Evolutionary conservation across 768 basidiomycete species (phyloP).

Genomic region (Tricholoma hemisulphureum): DNA sequence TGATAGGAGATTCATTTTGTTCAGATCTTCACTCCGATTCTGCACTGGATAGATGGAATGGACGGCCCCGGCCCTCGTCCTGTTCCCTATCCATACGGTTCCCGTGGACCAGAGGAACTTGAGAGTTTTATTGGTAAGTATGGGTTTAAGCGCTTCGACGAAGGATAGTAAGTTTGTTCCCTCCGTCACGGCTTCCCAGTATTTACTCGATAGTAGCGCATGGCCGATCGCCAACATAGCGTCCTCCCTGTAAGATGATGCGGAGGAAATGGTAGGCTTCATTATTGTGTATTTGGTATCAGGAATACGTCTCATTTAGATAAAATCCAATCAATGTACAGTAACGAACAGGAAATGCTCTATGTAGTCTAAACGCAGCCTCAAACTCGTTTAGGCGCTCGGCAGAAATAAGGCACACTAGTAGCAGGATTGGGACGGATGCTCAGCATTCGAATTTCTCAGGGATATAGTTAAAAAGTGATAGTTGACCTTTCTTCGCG

Average conservation of each 20-base stretch:
- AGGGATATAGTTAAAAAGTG: no score
- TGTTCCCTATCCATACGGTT: conserved; percentile 84
- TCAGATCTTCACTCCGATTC: conserved; percentile 89
- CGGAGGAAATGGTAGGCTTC: not conserved
- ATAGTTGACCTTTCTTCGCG: no score
- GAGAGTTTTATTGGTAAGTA: conserved; percentile 72
- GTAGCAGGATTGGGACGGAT: no score
- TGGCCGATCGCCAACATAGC: conserved; percentile 76
- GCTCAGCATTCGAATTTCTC: no score
- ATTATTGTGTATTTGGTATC: not conserved
- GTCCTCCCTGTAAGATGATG: conserved; percentile 42
- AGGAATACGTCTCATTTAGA: not conserved
- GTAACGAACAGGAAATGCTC: not conserved
- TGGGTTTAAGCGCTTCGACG: conserved; percentile 68
- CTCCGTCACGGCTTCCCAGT: not conserved
- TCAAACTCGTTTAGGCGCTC: not conserved
- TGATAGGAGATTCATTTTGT: not conserved
- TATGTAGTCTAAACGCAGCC: not conserved
- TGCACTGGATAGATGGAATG: conserved; percentile 94
- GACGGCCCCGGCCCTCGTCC: conserved; percentile 67
- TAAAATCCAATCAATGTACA: not conserved
- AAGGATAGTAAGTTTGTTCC: conserved; percentile 66
- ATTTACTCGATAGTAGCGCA: conserved; percentile 39
- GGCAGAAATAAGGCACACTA: no score
- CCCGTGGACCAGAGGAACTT: conserved; percentile 87